These are phyloP conservation scores for Astrothelium macrocarpum DNA, from an alignment of 495 filamentous ascomycete genomes.

Conservation along the genomic window DNA sequence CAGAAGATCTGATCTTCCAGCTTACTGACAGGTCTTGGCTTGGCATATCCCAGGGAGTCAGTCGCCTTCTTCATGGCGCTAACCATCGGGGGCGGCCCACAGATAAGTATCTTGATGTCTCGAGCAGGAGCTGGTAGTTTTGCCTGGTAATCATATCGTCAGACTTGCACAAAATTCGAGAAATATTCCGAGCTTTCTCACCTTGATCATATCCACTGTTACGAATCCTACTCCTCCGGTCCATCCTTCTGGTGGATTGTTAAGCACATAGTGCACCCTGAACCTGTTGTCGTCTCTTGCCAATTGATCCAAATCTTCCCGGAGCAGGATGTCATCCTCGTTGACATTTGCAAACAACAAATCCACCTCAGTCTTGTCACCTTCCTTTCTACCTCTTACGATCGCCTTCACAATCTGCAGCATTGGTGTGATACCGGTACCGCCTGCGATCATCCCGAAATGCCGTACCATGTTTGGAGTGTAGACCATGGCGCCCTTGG, in stretches of 20 bases:
- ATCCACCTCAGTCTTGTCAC: conserved; percentile 78
- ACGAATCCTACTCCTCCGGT: conserved; percentile 85
- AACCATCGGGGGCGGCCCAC: conserved; percentile 94
- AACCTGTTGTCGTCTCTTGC: conserved; percentile 66
- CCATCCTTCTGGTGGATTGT: conserved; percentile 91
- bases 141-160: conserved; percentile 40
- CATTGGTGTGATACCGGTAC: conserved; percentile 98
- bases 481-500: conserved; percentile 96
- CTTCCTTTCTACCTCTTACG: conserved; percentile 63
- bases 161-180: background rate
- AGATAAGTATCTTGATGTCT: conserved; percentile 93
- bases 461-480: conserved; percentile 85
- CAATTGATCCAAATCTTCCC: conserved; percentile 78
- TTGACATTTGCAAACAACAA: conserved; percentile 96
- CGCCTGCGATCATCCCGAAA: conserved; percentile 97
- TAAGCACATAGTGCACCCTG: conserved; percentile 85
- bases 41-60: conserved; percentile 78
- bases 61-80: conserved; percentile 94
- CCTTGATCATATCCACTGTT: conserved; percentile 90
- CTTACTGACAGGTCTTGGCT: conserved; percentile 90
- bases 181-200: conserved; percentile 31
- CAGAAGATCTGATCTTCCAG: conserved; percentile 96
- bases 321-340: conserved; percentile 80
- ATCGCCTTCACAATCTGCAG: conserved; percentile 89
- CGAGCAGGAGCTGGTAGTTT: conserved; percentile 69